These are phyloP conservation scores for Ascochyta lentis DNA, from an alignment of 2,329 filamentous ascomycete genomes.

Conservation along the genomic window DNA sequence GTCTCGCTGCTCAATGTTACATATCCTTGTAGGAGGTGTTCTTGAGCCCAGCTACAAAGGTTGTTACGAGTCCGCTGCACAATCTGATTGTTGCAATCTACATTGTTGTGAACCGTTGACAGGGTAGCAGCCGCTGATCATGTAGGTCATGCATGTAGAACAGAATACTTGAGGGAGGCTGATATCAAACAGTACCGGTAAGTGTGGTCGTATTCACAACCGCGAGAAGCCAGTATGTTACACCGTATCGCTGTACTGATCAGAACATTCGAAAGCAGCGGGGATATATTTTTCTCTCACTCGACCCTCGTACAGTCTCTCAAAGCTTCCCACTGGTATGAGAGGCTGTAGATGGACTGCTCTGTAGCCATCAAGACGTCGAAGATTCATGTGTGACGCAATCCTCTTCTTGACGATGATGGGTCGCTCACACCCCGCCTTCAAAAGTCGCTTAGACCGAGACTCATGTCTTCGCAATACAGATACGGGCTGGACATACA, in stretches of 20 bases:
- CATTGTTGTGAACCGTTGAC: background rate
- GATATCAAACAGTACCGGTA: background rate
- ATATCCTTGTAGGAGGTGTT: too few species aligned
- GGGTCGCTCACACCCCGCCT: conserved; percentile 29
- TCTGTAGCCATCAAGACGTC: conserved; percentile 23
- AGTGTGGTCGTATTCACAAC: background rate
- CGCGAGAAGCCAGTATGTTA: background rate
- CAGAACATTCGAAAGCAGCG: background rate
- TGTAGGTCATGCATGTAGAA: background rate
- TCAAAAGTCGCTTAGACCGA: conserved; percentile 44
- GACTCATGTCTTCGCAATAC: conserved; percentile 46
- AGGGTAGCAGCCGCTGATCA: background rate
- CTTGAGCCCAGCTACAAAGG: too few species aligned
- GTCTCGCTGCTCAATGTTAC: too few species aligned
- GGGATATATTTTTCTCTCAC: background rate
- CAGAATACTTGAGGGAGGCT: background rate
- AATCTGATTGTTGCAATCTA: background rate
- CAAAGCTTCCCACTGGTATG: conserved; percentile 34
- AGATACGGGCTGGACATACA: conserved; percentile 44
- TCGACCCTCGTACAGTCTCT: conserved; percentile 23
- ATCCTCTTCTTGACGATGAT: conserved; percentile 31
- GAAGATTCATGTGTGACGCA: conserved; percentile 29
- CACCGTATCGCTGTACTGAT: too few species aligned
- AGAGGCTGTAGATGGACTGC: conserved; percentile 22
- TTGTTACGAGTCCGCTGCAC: background rate